These are phyloP conservation scores for Andalucia godoyi DNA, from an alignment of 78 protist species.

Conservation along the genomic window DNA sequence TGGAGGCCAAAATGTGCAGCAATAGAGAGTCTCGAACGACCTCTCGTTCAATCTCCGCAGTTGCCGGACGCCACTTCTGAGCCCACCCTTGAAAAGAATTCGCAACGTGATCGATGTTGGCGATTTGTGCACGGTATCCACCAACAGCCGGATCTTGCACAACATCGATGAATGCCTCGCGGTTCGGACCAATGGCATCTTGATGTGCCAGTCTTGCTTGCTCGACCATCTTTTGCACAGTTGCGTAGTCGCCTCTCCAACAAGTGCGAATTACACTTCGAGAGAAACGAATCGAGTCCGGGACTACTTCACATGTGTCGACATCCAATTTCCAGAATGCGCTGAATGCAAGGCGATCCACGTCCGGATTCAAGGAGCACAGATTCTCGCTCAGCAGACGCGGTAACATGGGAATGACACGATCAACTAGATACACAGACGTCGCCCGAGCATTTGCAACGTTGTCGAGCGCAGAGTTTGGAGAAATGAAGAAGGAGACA, in stretches of 20 bases:
- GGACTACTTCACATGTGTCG: neutral
- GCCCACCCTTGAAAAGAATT: no score
- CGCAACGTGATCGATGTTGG: no score
- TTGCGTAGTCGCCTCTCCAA: neutral
- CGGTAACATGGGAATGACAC: constrained; percentile 86
- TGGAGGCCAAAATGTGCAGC: no score
- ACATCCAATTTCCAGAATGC: neutral
- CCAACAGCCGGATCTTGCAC: no score
- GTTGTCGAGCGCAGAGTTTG: constrained; percentile 46
- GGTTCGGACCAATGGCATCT: neutral
- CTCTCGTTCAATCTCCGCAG: no score
- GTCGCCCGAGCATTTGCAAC: constrained; percentile 65
- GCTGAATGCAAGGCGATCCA: neutral
- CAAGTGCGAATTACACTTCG: neutral
- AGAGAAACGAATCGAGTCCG: neutral
- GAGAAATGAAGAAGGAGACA: constrained; percentile 66
- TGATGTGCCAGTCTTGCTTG: neutral
- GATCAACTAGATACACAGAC: constrained; percentile 66
- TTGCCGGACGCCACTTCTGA: no score
- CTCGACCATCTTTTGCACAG: neutral
- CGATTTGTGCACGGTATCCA: no score
- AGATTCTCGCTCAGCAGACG: constrained; percentile 52
- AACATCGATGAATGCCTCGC: no score
- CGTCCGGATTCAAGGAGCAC: constrained; percentile 36
- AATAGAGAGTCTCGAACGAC: no score